Percentiles rank a stretch among this genome's conserved stretches.
These are phyloP conservation scores for Sporothrix inflata DNA, from an alignment of 2,329 filamentous ascomycete species.

Conservation along the genomic window DNA sequence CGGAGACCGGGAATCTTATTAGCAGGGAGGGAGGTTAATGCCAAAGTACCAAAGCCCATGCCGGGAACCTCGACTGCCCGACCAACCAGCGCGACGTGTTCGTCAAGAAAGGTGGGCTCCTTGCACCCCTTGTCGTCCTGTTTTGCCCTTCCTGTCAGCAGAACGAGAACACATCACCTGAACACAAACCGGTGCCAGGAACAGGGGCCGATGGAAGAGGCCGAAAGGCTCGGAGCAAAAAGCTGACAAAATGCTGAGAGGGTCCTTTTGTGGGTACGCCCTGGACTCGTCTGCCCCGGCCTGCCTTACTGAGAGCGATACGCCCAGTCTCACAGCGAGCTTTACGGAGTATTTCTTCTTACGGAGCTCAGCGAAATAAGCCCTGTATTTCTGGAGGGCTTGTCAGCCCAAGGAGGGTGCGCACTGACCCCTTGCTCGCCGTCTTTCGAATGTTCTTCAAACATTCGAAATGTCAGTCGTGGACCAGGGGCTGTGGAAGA, in stretches of 20 bases:
- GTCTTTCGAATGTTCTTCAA: slow-evolving; percentile 17
- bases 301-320: not conserved
- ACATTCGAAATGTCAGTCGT: slow-evolving; percentile 21
- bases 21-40: slow-evolving; percentile 13
- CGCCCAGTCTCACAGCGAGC: not conserved
- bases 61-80: not conserved
- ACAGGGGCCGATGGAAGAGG: not conserved
- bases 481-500: not conserved
- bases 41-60: slow-evolving; percentile 19
- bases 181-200: not conserved
- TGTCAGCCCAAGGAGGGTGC: not conserved
- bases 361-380: not conserved
- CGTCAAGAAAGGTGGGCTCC: not conserved
- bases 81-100: not conserved
- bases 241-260: not conserved
- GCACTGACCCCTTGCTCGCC: slow-evolving; percentile 2
- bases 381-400: not conserved
- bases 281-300: not conserved
- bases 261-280: not conserved
- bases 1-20: not conserved
- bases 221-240: not conserved
- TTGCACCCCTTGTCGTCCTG: not conserved
- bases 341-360: not conserved
- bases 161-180: slow-evolving; percentile 2
- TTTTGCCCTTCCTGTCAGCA: slow-evolving; percentile 8